phyloP scores from a whole-genome alignment of 2,329 filamentous ascomycete genomes.

The Microthyrium microscopicum region DNA sequence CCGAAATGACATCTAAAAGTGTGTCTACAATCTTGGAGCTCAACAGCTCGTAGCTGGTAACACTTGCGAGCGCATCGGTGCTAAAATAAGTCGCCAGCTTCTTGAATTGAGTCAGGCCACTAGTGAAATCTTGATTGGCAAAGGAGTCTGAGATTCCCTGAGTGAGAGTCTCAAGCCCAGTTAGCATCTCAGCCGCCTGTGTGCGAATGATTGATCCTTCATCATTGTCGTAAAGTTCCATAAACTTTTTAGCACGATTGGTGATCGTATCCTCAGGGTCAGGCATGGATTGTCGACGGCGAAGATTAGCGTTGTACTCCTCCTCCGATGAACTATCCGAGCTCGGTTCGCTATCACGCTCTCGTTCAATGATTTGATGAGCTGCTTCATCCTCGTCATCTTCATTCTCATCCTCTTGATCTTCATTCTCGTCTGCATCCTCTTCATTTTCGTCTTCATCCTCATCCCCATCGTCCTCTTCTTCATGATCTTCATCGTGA shows the following conservation, averaged over 20 bases:
- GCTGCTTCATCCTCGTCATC: conserved; percentile 30
- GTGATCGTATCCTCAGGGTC: conserved; percentile 44
- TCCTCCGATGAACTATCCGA: conserved; percentile 46
- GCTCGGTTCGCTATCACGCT: conserved; percentile 32
- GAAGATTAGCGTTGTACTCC: conserved; percentile 16
- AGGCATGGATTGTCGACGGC: conserved; percentile 16
- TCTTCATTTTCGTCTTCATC: conserved; percentile 35
- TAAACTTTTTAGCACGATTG: conserved; percentile 62
- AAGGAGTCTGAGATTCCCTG: conserved; percentile 58
- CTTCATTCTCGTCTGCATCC: conserved; percentile 33
- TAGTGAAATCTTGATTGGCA: conserved; percentile 20
- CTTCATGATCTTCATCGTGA: conserved; percentile 12
- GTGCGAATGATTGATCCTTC: conserved; percentile 58
- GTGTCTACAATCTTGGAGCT: conserved; percentile 79
- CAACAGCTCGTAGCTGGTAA: conserved; percentile 87
- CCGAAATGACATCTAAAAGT: conserved; percentile 66
- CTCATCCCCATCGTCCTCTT: conserved; percentile 33
- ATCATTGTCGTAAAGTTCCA: conserved; percentile 67
- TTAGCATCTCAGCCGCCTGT: conserved; percentile 61
- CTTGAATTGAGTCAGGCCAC: conserved; percentile 51
- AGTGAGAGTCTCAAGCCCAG: conserved; percentile 54
- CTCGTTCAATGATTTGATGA: conserved; percentile 34
- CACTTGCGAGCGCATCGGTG: conserved; percentile 73
- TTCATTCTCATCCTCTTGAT: conserved; percentile 27
- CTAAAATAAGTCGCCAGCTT: conserved; percentile 73